phyloP scores from a whole-genome alignment of 345 rosid genomes.

The Dipteronia dyeriana region DNA sequence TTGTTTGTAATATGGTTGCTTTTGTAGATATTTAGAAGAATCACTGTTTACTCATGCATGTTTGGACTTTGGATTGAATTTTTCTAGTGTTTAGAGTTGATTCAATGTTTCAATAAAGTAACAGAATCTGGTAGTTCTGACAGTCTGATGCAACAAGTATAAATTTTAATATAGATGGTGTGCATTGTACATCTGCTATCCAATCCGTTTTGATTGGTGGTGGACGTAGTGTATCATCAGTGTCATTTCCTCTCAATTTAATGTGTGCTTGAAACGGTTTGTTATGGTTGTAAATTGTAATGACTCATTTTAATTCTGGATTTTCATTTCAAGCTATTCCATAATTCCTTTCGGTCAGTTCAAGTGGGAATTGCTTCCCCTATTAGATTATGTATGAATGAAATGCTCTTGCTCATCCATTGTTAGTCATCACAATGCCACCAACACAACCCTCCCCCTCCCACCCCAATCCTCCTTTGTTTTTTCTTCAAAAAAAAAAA shows the following conservation, averaged over 20 bases:
- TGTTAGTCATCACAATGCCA: too few species aligned
- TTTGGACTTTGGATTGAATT: neutral
- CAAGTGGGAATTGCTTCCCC: neutral
- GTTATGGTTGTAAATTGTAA: neutral
- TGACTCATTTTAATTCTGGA: neutral
- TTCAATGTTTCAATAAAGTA: neutral
- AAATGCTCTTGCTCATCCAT: neutral
- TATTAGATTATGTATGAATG: neutral
- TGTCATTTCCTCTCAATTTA: neutral
- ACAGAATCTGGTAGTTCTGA: neutral
- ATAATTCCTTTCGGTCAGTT: neutral
- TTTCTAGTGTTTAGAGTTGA: neutral
- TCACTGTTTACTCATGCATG: neutral
- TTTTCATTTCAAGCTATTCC: neutral
- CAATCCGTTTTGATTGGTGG: neutral
- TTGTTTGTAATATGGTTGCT: neutral
- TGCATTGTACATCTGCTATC: neutral
- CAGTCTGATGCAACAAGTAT: neutral
- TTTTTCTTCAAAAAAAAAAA: too few species aligned
- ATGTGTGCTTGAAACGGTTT: neutral
- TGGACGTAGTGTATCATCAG: slow-evolving; percentile 1
- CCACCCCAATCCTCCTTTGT: too few species aligned
- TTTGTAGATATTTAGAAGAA: neutral
- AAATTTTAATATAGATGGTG: neutral
- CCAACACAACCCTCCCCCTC: too few species aligned